Percentiles rank a stretch among this genome's conserved stretches.
These are phyloP conservation scores for Mycena vulgaris DNA, from an alignment of 768 basidiomycete species.

Conservation along the genomic window DNA sequence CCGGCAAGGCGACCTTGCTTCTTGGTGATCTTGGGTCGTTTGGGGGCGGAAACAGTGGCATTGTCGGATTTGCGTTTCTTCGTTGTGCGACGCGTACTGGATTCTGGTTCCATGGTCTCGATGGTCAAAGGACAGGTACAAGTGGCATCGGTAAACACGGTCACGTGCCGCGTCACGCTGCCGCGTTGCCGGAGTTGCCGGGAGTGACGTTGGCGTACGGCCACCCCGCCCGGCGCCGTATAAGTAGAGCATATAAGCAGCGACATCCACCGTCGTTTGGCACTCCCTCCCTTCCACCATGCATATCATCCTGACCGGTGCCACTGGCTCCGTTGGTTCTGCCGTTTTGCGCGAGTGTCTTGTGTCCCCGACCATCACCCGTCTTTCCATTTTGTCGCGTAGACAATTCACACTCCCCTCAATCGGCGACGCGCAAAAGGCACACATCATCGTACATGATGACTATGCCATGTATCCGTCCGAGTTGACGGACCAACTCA, in stretches of 20 bases:
- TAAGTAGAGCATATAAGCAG: neutral
- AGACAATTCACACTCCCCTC: slow-evolving; percentile 24
- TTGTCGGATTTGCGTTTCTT: slow-evolving; percentile 32
- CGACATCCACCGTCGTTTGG: neutral
- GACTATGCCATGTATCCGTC: slow-evolving; percentile 42
- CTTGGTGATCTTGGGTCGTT: slow-evolving; percentile 19
- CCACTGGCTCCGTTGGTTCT: slow-evolving; percentile 44
- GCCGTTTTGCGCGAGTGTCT: slow-evolving; percentile 43
- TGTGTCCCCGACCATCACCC: slow-evolving; percentile 40
- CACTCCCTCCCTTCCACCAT: slow-evolving; percentile 45
- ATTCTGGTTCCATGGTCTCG: slow-evolving; percentile 25
- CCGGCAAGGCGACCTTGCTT: slow-evolving; percentile 29
- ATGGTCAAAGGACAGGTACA: no score
- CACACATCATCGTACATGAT: slow-evolving; percentile 42
- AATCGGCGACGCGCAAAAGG: slow-evolving; percentile 39
- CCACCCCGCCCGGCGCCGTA: no score
- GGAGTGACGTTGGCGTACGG: neutral
- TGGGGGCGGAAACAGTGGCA: slow-evolving; percentile 6
- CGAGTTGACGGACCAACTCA: slow-evolving; percentile 27
- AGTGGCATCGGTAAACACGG: neutral
- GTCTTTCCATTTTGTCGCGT: slow-evolving; percentile 47
- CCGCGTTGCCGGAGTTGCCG: no score
- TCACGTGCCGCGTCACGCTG: no score
- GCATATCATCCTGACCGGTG: slow-evolving; percentile 43
- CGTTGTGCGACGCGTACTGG: slow-evolving; percentile 15